Evolutionary conservation across 805 yeast genomes (phyloP), one percentile per base, ranked within the genome.

Genomic region (Metschnikowia arizonensis): DNA sequence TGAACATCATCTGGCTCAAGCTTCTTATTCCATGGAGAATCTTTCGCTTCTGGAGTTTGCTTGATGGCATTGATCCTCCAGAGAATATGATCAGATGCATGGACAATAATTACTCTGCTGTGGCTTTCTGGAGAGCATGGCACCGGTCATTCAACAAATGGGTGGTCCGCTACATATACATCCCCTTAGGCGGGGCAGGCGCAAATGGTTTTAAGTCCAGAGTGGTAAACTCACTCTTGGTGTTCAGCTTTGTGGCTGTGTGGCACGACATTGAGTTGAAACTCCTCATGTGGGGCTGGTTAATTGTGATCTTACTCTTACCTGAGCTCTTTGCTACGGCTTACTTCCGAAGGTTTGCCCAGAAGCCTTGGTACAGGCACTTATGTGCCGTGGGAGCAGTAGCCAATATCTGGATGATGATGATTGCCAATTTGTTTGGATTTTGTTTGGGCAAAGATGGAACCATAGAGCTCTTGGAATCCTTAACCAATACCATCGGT

Each of bases 51-150:
- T 93, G 99, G 99, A 77, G 93, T 6, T 67, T 93, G 46, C 54
- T 87, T n/a, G 99, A 93, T 63, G 87, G 86, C 0, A 88, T 91
- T 42, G 98, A 93, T 59, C 87, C 98, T 0, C 98, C 99, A 2
- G 99, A 93, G 61, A 93, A 93, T 59, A 93, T 93, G 98, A 82
- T 93, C 46, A 74, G 99, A 47, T 90, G 98, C 61, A 88, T 93
- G 81, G 86, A 88, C 62, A 88, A 93, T 65, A 93, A 93, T 65
- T 93, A 83, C 63, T 85, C 95, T 28, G 93, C 97, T 0, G 64
- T 88, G 50, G 88, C 93, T n/a, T 93, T 93, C 63, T 93, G 99
- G 99, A 77, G 98, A 60, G 95, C 96, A 3, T 93, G 99, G 99
- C 99, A 93, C 65, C 78, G 98, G 59, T 84, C 95, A 39, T 93